phyloP scores from a whole-genome alignment of 2,329 filamentous ascomycete species.

The Beauveria pseudobassiana region DNA sequence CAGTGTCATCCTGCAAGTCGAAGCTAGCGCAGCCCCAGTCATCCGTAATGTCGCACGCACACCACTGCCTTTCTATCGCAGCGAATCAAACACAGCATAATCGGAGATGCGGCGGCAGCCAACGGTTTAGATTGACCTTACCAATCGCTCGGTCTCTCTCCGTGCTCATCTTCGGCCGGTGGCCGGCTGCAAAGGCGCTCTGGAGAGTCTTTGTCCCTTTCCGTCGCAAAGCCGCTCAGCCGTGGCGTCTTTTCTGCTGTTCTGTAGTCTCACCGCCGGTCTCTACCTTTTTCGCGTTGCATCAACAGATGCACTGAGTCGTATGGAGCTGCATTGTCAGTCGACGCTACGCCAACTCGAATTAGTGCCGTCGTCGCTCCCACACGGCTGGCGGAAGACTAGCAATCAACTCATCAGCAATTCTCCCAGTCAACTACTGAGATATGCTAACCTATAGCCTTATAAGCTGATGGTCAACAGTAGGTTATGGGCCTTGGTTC shows the following conservation, averaged over 20 bases:
- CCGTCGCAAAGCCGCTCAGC: constrained; percentile 8
- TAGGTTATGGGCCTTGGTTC: neutral
- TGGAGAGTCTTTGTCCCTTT: neutral
- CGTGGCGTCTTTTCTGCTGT: neutral
- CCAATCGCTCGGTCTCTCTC: constrained; percentile 10
- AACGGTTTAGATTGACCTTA: constrained; percentile 6
- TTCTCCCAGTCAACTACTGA: neutral
- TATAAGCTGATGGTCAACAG: neutral
- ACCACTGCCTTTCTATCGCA: neutral
- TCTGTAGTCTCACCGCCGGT: neutral
- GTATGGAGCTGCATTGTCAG: constrained; percentile 1
- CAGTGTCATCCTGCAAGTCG: neutral
- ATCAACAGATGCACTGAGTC: neutral
- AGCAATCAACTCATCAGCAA: neutral
- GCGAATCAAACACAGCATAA: neutral
- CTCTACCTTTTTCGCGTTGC: neutral
- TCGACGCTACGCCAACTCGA: constrained; percentile 1
- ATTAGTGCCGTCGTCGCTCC: constrained; percentile 1
- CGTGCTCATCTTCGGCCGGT: neutral
- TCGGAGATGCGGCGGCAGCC: constrained; percentile 6
- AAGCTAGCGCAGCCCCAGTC: neutral
- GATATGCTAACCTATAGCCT: neutral
- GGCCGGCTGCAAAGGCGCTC: neutral
- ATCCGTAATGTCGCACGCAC: neutral
- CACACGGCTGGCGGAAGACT: neutral